Conservation (phyloP, 192 early-diverging fungal genomes). For the Entrophospora sp. region DNA sequence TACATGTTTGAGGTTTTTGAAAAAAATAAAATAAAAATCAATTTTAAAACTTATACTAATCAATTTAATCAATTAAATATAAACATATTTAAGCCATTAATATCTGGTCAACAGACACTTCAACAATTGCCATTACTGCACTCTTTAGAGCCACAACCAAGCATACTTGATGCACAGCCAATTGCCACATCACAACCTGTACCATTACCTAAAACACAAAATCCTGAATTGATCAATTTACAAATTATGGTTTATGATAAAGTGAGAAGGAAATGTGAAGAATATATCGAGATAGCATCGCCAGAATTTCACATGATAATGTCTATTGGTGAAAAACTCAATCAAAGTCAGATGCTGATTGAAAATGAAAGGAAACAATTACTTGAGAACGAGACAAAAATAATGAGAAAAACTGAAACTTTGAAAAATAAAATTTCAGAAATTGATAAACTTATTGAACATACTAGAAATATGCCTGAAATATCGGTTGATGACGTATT, state of each 20-base stretch:
- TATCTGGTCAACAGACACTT: too few species aligned
- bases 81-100: neutral
- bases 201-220: neutral
- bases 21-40: too few species aligned
- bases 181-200: neutral
- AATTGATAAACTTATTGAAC: constrained; percentile 40
- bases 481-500: constrained; percentile 57
- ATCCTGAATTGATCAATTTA: constrained; percentile 40
- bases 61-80: too few species aligned
- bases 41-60: too few species aligned
- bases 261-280: constrained; percentile 43
- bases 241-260: constrained; percentile 57
- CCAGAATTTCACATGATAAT: constrained; percentile 59
- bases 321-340: constrained; percentile 56
- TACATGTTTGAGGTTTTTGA: too few species aligned
- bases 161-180: constrained; percentile 23
- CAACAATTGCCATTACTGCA: neutral
- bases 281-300: constrained; percentile 49
- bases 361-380: constrained; percentile 51
- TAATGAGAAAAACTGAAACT: constrained; percentile 56
- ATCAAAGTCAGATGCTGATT: constrained; percentile 63
- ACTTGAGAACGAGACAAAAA: constrained; percentile 43
- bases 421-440: constrained; percentile 56
- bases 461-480: constrained; percentile 47
- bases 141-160: constrained; percentile 9